phyloP scores from a whole-genome alignment of 2,329 filamentous ascomycete genomes.

The Phialophora tarda region DNA sequence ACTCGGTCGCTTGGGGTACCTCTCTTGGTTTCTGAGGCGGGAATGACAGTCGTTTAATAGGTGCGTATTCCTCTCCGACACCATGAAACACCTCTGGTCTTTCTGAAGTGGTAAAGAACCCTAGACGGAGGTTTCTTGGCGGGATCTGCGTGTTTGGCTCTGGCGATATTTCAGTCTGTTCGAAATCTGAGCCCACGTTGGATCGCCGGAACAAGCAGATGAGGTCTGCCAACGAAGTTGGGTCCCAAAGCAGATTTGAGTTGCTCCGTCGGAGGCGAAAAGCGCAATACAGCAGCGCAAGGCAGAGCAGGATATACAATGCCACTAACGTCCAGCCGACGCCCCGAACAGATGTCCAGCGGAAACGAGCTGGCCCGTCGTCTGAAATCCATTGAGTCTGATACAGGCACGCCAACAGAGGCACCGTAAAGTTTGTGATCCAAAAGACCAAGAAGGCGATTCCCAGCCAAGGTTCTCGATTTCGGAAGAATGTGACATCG shows the following conservation, averaged over 20 bases:
- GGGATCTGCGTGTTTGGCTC: slow-evolving; percentile 56
- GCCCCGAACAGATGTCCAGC: slow-evolving; percentile 78
- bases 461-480: slow-evolving; percentile 71
- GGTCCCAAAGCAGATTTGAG: slow-evolving; percentile 85
- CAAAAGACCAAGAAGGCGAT: slow-evolving; percentile 72
- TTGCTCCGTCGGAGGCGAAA: slow-evolving; percentile 68
- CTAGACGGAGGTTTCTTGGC: slow-evolving; percentile 71
- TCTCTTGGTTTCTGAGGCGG: slow-evolving; percentile 22
- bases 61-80: slow-evolving; percentile 69
- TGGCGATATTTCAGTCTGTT: slow-evolving; percentile 67
- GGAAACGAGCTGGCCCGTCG: slow-evolving; percentile 66
- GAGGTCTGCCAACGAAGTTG: slow-evolving; percentile 79
- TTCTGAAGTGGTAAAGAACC: slow-evolving; percentile 79
- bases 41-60: slow-evolving; percentile 58
- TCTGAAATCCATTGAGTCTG: slow-evolving; percentile 68
- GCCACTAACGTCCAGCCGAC: slow-evolving; percentile 78
- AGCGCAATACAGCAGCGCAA: slow-evolving; percentile 64
- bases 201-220: slow-evolving; percentile 78
- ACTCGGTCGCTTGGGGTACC: slow-evolving; percentile 38
- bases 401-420: slow-evolving; percentile 79
- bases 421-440: slow-evolving; percentile 79
- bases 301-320: slow-evolving; percentile 71
- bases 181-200: slow-evolving; percentile 76
- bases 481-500: slow-evolving; percentile 68
- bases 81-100: slow-evolving; percentile 76